Base-by-base conservation (phyloP, 495 filamentous ascomycete species). In the Massariosphaeria phaeospora region DNA sequence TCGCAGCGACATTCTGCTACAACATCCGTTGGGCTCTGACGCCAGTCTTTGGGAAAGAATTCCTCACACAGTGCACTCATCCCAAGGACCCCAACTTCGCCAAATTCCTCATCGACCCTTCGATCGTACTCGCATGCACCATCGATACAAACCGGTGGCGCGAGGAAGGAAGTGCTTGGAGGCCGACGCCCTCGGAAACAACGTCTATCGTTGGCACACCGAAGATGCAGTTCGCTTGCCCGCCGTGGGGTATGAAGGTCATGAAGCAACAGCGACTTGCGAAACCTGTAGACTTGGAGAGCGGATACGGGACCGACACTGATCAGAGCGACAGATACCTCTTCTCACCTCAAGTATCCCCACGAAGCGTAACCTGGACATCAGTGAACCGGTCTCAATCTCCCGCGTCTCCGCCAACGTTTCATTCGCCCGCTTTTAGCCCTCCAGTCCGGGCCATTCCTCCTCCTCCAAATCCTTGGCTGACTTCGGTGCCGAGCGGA, bases 1-100 rank as follows among this genome's bases (percentile, higher is more conserved):
- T 96, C 25, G 88, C 89, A 57, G 76, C 86, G 5, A 95, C 84
- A 1, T 96, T 96, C 66, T 97, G 91, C 73, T 82, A 82, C 67
- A 71, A 79, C 12, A 95, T 98, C 60, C 83, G 91, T 21, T 80
- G 81, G 52, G 89, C 82, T 0, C 72, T 98, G 38, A 93, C 90
- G 9, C 90, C 90, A 13, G 71, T 98, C 48, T 98, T 98, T 66
- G 93, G 93, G 0, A 74, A 76, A 6, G 77, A 82, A 48, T 97
- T 98, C 68, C 82, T 87, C 2, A 69, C 72, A 0, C 70, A 79
- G 30, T 98, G 93, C 65, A 69, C 84, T n/a, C 77, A 64, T 0
- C 79, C 79, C 2, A 69, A 76, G 13, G 67, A 79, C 6, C 73
- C 75, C 1, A 72, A 72, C 9, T 84, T 81, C 66, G 79, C 74